phyloP scores from a whole-genome alignment of 2,329 filamentous ascomycete genomes.

The Cordyceps tenuipes region DNA sequence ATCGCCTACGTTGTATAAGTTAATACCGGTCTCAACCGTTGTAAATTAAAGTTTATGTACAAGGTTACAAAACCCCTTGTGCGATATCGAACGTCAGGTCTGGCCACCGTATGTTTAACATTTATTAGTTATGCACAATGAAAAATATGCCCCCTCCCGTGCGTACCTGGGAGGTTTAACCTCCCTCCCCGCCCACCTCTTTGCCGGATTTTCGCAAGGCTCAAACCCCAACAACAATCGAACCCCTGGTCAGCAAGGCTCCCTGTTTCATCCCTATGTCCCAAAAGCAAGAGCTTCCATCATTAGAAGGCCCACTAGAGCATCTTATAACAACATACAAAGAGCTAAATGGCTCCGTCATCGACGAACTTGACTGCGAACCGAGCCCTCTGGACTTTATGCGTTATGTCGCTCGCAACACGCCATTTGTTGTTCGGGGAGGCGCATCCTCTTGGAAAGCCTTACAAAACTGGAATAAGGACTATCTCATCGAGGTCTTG shows the following conservation, averaged over 20 bases:
- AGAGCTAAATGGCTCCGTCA: conserved; percentile 55
- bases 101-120: no score
- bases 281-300: no score
- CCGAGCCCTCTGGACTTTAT: conserved; percentile 74
- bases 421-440: conserved; percentile 62
- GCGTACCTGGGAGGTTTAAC: no score
- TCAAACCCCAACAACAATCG: not conserved
- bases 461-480: conserved; percentile 50
- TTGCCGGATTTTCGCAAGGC: not conserved
- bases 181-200: no score
- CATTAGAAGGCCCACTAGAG: conserved; percentile 16
- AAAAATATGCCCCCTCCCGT: no score
- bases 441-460: conserved; percentile 58
- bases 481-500: conserved; percentile 50
- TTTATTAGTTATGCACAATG: no score
- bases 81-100: no score
- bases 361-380: conserved; percentile 54
- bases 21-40: no score
- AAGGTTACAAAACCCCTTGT: no score
- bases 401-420: conserved; percentile 65
- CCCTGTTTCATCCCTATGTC: not conserved
- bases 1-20: no score
- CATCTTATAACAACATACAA: conserved; percentile 61
- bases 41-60: no score
- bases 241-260: not conserved